Conservation (phyloP, 2,329 filamentous ascomycete genomes). For the Neofusicoccum cordaticola region DNA sequence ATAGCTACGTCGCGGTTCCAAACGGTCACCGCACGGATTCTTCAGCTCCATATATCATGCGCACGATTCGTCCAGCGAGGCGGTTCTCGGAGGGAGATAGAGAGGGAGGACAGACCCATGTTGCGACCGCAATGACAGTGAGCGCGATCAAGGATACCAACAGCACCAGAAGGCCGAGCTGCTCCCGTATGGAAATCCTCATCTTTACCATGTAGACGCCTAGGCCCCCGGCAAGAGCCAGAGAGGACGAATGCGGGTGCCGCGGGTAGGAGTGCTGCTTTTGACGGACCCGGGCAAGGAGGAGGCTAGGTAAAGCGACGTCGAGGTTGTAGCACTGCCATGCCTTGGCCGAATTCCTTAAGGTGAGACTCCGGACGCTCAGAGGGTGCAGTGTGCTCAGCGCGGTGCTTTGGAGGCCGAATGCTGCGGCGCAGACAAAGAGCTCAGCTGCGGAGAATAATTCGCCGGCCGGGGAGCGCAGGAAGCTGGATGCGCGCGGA, state of each 20-base stretch:
- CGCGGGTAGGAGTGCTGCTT: background rate
- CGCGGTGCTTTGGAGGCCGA: background rate
- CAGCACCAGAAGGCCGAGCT: constrained; percentile 78
- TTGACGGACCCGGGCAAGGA: background rate
- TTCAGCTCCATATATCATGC: background rate
- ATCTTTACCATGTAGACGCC: constrained; percentile 51
- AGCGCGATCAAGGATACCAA: constrained; percentile 71
- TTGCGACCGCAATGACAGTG: constrained; percentile 75
- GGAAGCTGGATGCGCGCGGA: constrained; percentile 1
- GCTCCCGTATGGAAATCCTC: constrained; percentile 84
- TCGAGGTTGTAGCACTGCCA: constrained; percentile 5
- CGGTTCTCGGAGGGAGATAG: background rate
- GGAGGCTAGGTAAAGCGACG: background rate
- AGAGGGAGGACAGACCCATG: constrained; percentile 42
- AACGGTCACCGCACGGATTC: background rate
- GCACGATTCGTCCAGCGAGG: background rate
- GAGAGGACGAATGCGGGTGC: constrained; percentile 2
- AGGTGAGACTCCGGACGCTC: background rate
- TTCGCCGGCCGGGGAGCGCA: background rate
- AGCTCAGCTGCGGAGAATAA: background rate
- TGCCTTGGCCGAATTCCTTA: background rate
- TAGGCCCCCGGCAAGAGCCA: background rate
- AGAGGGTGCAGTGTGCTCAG: background rate
- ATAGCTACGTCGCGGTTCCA: no score
- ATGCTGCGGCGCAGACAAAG: background rate